Percentiles rank a stretch among this genome's conserved stretches.
These are phyloP conservation scores for Torrubiellomyces zombiae DNA, from an alignment of 2,329 filamentous ascomycete species.

Conservation along the genomic window DNA sequence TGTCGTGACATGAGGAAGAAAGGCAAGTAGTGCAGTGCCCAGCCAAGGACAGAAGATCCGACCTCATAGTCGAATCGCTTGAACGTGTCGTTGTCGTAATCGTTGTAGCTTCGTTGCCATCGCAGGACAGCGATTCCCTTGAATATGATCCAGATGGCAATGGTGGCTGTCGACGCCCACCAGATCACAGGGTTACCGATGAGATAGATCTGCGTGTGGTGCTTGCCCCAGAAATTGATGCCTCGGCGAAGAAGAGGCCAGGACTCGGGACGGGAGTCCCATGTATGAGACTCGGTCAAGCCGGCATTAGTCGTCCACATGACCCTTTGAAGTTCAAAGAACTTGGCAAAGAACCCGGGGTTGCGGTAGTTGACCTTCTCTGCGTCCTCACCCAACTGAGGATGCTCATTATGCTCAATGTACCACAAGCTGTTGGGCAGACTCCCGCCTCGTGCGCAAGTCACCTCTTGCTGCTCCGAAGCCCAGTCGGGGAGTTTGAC, in stretches of 20 bases:
- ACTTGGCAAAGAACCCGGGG: constrained; percentile 93
- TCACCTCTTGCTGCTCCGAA: constrained; percentile 98
- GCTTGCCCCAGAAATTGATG: constrained; percentile 98
- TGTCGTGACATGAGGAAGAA: constrained; percentile 98
- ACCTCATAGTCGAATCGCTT: constrained; percentile 98
- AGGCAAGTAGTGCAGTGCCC: constrained; percentile 97
- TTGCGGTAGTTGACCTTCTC: constrained; percentile 95
- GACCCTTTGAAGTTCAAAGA: constrained; percentile 90
- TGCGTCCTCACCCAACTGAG: constrained; percentile 52
- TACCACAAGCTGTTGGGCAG: constrained; percentile 97
- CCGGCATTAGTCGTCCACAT: constrained; percentile 99
- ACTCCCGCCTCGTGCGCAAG: constrained; percentile 79
- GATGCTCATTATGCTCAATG: constrained; percentile 78
- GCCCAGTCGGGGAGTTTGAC: constrained; percentile 98
- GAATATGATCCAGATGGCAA: constrained; percentile 63
- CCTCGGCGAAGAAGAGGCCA: constrained; percentile 87
- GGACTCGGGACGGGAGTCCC: constrained; percentile 86
- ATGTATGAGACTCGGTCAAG: constrained; percentile 87
- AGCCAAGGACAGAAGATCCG: constrained; percentile 75
- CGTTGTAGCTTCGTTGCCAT: constrained; percentile 85
- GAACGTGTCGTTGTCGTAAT: constrained; percentile 69
- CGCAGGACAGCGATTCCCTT: constrained; percentile 76
- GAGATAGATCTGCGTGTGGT: constrained; percentile 90
- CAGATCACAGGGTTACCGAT: constrained; percentile 90
- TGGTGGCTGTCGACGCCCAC: constrained; percentile 71